Conservation (phyloP, 2,329 filamentous ascomycete genomes). For the Colletotrichum coccodes region DNA sequence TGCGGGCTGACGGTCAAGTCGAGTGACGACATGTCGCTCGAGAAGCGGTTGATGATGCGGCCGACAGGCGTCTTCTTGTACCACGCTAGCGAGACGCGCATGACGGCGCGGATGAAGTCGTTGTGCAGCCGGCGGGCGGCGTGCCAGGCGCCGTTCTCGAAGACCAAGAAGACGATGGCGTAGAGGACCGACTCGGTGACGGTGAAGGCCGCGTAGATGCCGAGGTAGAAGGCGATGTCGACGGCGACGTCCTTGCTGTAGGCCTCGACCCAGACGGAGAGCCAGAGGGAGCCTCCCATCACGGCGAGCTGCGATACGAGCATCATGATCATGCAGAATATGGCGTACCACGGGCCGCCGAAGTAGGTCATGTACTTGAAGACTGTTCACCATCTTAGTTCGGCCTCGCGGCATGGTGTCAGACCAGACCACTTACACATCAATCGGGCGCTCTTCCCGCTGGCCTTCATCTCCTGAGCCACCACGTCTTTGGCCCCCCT, state of each 20-base stretch:
- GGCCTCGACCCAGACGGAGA: conserved; percentile 65
- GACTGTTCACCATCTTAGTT: conserved; percentile 43
- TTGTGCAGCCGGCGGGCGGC: conserved; percentile 64
- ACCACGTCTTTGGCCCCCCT: conserved; percentile 53
- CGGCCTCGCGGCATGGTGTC: not conserved
- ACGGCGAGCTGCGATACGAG: conserved; percentile 53
- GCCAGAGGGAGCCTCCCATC: conserved; percentile 57
- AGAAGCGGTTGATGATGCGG: conserved; percentile 65
- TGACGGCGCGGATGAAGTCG: conserved; percentile 60
- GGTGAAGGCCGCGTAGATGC: conserved; percentile 60
- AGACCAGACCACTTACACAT: conserved; percentile 49
- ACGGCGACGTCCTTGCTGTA: conserved; percentile 54
- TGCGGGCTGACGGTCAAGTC: conserved; percentile 58
- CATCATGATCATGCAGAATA: conserved; percentile 49
- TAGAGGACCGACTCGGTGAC: conserved; percentile 54
- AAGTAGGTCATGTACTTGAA: conserved; percentile 63
- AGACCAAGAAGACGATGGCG: conserved; percentile 55
- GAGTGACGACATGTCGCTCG: conserved; percentile 66
- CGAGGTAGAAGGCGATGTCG: conserved; percentile 61
- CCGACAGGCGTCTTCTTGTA: conserved; percentile 64
- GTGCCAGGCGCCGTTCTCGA: conserved; percentile 66
- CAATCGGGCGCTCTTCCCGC: conserved; percentile 55
- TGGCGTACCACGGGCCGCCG: conserved; percentile 55
- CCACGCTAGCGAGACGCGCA: conserved; percentile 66
- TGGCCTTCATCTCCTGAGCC: conserved; percentile 57